Evolutionary conservation across 176 grass and related monocot genomes (phyloP).

Genomic region (Luzula sylvatica): DNA sequence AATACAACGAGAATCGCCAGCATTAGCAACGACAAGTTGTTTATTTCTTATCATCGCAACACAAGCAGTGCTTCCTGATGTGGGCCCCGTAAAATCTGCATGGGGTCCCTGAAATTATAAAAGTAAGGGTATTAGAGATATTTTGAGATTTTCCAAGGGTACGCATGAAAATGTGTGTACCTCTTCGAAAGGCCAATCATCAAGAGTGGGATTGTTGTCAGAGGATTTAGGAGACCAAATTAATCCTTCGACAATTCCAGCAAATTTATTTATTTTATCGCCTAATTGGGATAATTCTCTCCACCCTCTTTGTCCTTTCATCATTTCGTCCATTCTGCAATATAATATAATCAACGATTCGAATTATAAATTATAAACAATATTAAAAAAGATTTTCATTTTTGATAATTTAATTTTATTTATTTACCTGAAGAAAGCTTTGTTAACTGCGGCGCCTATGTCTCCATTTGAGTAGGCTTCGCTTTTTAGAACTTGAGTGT

Average conservation of each 20-base stretch:
- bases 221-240: constrained; percentile 82
- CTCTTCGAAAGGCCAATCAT: constrained; percentile 74
- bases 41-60: constrained; percentile 75
- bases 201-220: constrained; percentile 23
- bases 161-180: too few species aligned
- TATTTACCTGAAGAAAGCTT: constrained; percentile 79
- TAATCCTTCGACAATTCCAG: constrained; percentile 96
- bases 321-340: constrained; percentile 79
- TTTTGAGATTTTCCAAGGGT: too few species aligned
- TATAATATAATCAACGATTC: too few species aligned
- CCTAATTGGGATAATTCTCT: constrained; percentile 80
- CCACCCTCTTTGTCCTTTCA: constrained; percentile 96
- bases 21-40: constrained; percentile 81
- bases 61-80: constrained; percentile 83
- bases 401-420: constrained; percentile 18
- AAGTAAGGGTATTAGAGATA: too few species aligned
- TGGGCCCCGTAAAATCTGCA: constrained; percentile 75
- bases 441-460: constrained; percentile 43
- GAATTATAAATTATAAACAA: too few species aligned
- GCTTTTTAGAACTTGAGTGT: constrained; percentile 59
- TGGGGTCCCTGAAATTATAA: constrained; percentile 59
- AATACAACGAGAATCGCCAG: constrained; percentile 98
- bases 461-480: constrained; percentile 63
- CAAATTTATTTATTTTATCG: constrained; percentile 92
- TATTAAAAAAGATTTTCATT: too few species aligned